These are phyloP conservation scores for Saturnispora silvae DNA, from an alignment of 805 yeast species.

Conservation along the genomic window DNA sequence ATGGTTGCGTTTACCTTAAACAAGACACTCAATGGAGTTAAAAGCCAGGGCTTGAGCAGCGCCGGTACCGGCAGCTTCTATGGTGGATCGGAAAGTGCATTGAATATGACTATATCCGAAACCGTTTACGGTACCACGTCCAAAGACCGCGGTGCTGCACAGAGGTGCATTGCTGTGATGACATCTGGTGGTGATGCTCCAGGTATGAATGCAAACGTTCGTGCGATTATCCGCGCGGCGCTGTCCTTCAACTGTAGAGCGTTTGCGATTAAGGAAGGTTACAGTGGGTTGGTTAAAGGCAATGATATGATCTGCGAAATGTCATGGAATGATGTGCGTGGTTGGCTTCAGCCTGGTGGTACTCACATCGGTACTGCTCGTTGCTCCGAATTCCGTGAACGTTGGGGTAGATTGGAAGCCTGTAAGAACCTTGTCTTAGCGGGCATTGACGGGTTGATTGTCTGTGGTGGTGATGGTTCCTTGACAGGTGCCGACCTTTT, in stretches of 20 bases:
- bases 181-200: conserved; percentile 80
- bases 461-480: conserved; percentile 80
- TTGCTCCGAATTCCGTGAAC: conserved; percentile 54
- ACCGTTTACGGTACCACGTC: no score
- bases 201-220: conserved; percentile 69
- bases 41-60: no score
- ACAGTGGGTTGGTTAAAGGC: conserved; percentile 61
- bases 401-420: conserved; percentile 53
- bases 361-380: conserved; percentile 75
- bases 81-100: no score
- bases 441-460: conserved; percentile 70
- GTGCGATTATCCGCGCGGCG: conserved; percentile 65
- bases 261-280: conserved; percentile 64
- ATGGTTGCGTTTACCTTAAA: no score
- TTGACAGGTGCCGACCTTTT: conserved; percentile 74
- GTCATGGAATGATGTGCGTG: conserved; percentile 66
- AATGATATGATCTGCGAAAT: conserved; percentile 42
- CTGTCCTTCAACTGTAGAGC: conserved; percentile 54
- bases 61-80: no score
- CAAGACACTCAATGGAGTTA: no score
- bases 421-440: conserved; percentile 56
- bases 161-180: conserved; percentile 59
- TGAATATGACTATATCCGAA: no score
- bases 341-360: conserved; percentile 63
- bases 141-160: conserved; percentile 6